These are phyloP conservation scores for Ophiostoma sp. DNA, from an alignment of 2,329 filamentous ascomycete genomes.

Conservation along the genomic window DNA sequence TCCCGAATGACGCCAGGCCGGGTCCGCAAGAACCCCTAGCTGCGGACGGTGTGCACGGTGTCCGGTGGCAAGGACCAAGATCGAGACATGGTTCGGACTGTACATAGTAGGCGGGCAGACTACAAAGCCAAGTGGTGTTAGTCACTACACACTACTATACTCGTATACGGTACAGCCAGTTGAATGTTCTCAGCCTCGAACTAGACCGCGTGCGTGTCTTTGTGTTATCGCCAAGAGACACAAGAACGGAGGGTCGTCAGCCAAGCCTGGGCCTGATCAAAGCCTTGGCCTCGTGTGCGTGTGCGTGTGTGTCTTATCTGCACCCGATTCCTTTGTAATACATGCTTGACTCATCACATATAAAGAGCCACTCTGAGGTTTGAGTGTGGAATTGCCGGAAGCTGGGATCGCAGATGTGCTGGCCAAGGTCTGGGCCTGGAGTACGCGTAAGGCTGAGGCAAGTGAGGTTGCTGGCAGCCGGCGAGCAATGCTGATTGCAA, in stretches of 20 bases:
- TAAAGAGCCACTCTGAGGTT: background rate
- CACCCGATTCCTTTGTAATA: too few species aligned
- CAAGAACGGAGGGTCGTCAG: constrained; percentile 7
- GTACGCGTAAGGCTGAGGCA: background rate
- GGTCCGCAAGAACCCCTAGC: background rate
- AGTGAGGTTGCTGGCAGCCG: background rate
- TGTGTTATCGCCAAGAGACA: background rate
- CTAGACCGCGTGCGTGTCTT: background rate
- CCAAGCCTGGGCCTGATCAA: constrained; percentile 2
- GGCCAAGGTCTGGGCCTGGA: constrained; percentile 3
- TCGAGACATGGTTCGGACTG: background rate
- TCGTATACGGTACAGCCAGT: background rate
- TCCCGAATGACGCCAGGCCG: background rate
- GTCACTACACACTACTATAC: background rate
- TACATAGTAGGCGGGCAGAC: too few species aligned
- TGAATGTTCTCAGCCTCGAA: background rate
- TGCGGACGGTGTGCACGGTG: background rate
- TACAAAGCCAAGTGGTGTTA: too few species aligned
- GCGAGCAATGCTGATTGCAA: background rate
- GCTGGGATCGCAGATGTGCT: background rate
- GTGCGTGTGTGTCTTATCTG: background rate
- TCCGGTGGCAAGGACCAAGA: background rate
- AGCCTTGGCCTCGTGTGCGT: background rate
- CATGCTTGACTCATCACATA: too few species aligned
- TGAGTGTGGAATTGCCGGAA: constrained; percentile 6